A percentile compares a stretch with the other conserved stretches of the same genome.
phyloP scores from a whole-genome alignment of 805 yeast species.

The Metschnikowia kunwiensis region DNA sequence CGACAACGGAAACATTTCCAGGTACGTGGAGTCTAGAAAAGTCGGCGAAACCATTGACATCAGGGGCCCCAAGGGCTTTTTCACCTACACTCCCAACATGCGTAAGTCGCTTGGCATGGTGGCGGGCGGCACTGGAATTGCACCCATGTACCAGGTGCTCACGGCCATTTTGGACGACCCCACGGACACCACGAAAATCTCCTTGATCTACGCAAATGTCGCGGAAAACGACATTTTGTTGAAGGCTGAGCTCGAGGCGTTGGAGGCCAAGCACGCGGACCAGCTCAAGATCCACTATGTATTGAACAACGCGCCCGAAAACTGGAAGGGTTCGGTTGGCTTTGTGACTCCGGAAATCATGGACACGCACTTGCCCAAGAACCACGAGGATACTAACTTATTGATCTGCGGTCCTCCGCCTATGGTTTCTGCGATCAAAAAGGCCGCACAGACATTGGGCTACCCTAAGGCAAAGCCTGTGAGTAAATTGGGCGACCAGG shows the following conservation, averaged over 20 bases:
- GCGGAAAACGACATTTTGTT: slow-evolving; percentile 76
- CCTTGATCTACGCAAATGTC: slow-evolving; percentile 78
- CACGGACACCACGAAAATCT: slow-evolving; percentile 70
- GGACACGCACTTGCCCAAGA: slow-evolving; percentile 57
- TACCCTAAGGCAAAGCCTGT: slow-evolving; percentile 83
- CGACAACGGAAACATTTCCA: slow-evolving; percentile 81
- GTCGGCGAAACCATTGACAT: slow-evolving; percentile 77
- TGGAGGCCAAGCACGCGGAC: slow-evolving; percentile 54
- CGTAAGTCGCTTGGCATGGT: slow-evolving; percentile 76
- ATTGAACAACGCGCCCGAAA: slow-evolving; percentile 66
- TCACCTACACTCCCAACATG: slow-evolving; percentile 79
- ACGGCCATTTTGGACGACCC: slow-evolving; percentile 78
- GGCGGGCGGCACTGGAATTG: slow-evolving; percentile 96
- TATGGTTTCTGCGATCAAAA: slow-evolving; percentile 82
- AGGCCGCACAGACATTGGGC: slow-evolving; percentile 70
- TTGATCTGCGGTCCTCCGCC: slow-evolving; percentile 94
- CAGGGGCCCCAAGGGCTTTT: slow-evolving; percentile 89
- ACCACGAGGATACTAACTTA: slow-evolving; percentile 61
- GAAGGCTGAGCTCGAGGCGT: slow-evolving; percentile 71
- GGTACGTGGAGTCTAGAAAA: slow-evolving; percentile 63
- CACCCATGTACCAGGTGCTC: slow-evolving; percentile 93
- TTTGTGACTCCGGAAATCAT: slow-evolving; percentile 76
- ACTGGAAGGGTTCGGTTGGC: slow-evolving; percentile 78
- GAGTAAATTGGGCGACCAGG: slow-evolving; percentile 85
- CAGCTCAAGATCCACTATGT: slow-evolving; percentile 67